Conservation (phyloP, 176 grass and related monocot species). For the Triticum dicoccoides region DNA sequence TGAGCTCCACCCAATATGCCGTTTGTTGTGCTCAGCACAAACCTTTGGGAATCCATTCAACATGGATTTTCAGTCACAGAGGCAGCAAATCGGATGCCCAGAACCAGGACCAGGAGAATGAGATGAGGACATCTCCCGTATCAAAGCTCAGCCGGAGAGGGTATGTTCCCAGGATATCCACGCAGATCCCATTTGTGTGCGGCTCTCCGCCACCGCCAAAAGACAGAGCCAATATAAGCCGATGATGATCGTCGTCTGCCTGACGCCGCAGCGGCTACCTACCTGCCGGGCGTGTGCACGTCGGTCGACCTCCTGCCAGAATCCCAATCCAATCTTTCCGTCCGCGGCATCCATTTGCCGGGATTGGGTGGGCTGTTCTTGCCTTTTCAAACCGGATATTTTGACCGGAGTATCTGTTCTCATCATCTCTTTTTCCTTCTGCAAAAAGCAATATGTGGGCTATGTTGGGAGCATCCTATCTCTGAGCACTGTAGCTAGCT, state of each 20-base stretch:
- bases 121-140: too few species aligned
- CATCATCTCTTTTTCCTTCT: too few species aligned
- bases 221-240: background rate
- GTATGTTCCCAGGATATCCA: constrained; percentile 4
- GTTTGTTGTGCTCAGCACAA: too few species aligned
- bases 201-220: background rate
- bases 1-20: too few species aligned
- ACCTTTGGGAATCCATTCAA: too few species aligned
- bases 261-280: background rate
- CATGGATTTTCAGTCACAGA: too few species aligned
- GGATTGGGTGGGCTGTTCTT: background rate
- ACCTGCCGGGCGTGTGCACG: too few species aligned
- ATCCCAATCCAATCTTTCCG: background rate
- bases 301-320: background rate
- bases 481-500: too few species aligned
- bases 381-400: constrained; percentile 3
- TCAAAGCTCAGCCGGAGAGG: background rate
- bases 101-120: too few species aligned
- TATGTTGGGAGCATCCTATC: too few species aligned
- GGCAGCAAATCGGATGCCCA: too few species aligned
- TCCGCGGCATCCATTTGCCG: background rate
- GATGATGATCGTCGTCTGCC: background rate
- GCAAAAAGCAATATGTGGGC: too few species aligned
- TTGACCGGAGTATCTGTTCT: constrained; percentile 19
- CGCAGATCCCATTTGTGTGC: background rate